Evolutionary conservation across 306 rosid species (phyloP), one percentile per base, ranked within the genome.

Genomic region (Rubus parviflorus): DNA sequence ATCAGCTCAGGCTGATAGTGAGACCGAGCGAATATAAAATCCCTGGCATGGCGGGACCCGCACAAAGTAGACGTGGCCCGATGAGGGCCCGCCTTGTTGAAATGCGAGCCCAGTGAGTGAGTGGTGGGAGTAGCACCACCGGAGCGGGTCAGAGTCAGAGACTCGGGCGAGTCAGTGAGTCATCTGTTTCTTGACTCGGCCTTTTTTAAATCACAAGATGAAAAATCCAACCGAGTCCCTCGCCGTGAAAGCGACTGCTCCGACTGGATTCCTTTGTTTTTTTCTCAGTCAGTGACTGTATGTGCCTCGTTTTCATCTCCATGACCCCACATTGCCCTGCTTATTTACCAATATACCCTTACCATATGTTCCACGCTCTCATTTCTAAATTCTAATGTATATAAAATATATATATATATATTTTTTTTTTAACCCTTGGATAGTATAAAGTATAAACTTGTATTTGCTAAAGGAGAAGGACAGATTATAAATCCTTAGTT

Each of bases 201-300:
- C 19, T 22, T 49, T 71, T 17, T 5, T 6, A 37, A 64, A 46
- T 77, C 75, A 22, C 46, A 47, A 17, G 69, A 7, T 12, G 5
- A 14, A n/a, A n/a, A 37, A 40, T 16, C 47, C 61, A 48, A 70
- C 14, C 40, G 42, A 17, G 62, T 69, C 13, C 42, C 57, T 64
- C 49, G 25, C 42, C 35, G 30, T 56, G 82, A 79, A 25, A 73
- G 70, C 79, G 79, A 83, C 74, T 51, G 83, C 42, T 78, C 66
- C 83, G 81, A 81, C 81, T 57, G 41, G 83, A 85, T 72, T 70
- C 85, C 73, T 41, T 84, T 81, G 75, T 4, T n/a, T 77, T 46
- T 25, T 30, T 23, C 0, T 14, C 22, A 25, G 6, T 30, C 11
- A 0, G 40, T 1, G n/a, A 13, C n/a, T 38, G 14, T 14, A 16